Conservation (phyloP, 2,329 filamentous ascomycete species). For the Ascochyta rabiei region DNA sequence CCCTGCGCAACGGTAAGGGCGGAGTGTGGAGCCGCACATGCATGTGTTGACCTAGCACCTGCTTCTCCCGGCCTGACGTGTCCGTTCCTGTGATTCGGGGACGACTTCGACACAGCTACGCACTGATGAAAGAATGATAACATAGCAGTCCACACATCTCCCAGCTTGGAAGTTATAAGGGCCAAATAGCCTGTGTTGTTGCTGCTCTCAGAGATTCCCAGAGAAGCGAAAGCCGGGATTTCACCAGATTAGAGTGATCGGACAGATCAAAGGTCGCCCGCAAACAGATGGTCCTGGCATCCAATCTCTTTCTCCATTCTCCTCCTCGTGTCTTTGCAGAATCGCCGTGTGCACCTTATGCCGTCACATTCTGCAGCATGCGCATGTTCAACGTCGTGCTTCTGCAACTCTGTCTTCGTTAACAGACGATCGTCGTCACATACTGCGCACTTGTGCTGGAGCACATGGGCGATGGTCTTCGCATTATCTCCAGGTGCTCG, state of each 20-base stretch:
- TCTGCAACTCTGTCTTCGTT: constrained; percentile 32
- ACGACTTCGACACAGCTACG: neutral
- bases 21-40: constrained; percentile 6
- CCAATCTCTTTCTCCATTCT: neutral
- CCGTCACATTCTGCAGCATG: constrained; percentile 28
- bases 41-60: constrained; percentile 1
- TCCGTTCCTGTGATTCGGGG: too few species aligned
- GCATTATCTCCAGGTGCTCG: constrained; percentile 14
- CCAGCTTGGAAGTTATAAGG: too few species aligned
- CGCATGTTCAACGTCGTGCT: constrained; percentile 33
- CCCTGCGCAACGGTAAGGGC: neutral
- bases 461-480: constrained; percentile 18
- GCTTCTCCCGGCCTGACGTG: neutral
- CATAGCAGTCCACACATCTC: too few species aligned
- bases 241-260: too few species aligned
- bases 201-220: too few species aligned
- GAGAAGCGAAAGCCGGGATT: too few species aligned
- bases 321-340: constrained; percentile 25
- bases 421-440: constrained; percentile 33
- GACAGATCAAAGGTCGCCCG: neutral
- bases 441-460: constrained; percentile 27
- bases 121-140: neutral
- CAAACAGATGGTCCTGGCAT: constrained; percentile 20
- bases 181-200: too few species aligned
- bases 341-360: constrained; percentile 29